phyloP scores from a whole-genome alignment of 768 basidiomycete genomes.

The Mycena pura region DNA sequence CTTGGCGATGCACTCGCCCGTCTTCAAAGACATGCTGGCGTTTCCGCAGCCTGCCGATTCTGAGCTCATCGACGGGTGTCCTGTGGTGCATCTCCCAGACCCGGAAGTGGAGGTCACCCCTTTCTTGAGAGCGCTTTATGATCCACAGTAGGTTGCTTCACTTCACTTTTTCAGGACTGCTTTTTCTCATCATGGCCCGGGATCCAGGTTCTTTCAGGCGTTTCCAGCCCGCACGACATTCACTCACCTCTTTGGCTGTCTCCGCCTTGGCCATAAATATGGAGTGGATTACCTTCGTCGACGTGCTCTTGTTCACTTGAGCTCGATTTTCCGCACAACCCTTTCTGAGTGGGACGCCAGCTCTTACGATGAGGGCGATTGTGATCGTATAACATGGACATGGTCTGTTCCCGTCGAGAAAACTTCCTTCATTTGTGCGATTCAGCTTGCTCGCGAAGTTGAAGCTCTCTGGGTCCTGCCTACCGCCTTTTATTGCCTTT shows the following conservation, averaged over 20 bases:
- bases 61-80: conserved; percentile 25
- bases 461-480: conserved; percentile 11
- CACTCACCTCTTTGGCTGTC: background rate
- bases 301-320: conserved; percentile 5
- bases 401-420: background rate
- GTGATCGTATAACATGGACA: background rate
- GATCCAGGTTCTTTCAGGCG: conserved; percentile 11
- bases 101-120: conserved; percentile 1
- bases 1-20: background rate
- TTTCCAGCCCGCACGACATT: background rate
- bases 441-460: conserved; percentile 10
- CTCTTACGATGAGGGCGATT: background rate
- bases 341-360: too few relatives aligned
- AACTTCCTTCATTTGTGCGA: background rate
- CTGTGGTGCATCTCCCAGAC: conserved; percentile 22
- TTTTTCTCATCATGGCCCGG: too few relatives aligned
- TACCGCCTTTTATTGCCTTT: conserved; percentile 5
- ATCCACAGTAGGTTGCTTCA: conserved; percentile 5
- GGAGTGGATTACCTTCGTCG: conserved; percentile 3
- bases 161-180: too few relatives aligned
- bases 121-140: conserved; percentile 15
- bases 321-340: background rate
- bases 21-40: conserved; percentile 16
- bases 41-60: conserved; percentile 11
- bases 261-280: conserved; percentile 20